Evolutionary conservation across 768 basidiomycete genomes (phyloP).

Genomic region (Amanita jacksonii): DNA sequence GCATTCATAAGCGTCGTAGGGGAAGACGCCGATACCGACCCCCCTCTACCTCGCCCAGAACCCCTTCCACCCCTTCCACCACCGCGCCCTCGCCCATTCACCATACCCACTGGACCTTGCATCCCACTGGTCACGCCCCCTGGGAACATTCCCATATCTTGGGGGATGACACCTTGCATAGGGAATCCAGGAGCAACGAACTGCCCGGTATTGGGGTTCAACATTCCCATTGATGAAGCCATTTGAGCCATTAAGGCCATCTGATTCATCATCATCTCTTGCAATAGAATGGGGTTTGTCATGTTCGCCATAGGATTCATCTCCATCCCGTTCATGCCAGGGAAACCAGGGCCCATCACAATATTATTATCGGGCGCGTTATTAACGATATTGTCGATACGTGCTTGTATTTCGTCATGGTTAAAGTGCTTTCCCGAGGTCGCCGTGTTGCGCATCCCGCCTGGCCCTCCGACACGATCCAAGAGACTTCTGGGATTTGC

Average conservation of each 20-base stretch:
- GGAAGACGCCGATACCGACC: slow-evolving; percentile 21
- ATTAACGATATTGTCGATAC: slow-evolving; percentile 70
- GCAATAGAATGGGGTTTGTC: slow-evolving; percentile 63
- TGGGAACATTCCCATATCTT: slow-evolving; percentile 44
- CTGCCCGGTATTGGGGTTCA: slow-evolving; percentile 49
- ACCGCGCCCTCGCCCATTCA: slow-evolving; percentile 31
- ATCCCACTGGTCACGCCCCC: slow-evolving; percentile 19
- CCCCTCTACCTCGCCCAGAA: slow-evolving; percentile 40
- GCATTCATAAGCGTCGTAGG: slow-evolving; percentile 10
- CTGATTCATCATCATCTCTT: slow-evolving; percentile 88
- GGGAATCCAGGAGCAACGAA: slow-evolving; percentile 49
- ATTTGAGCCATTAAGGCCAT: slow-evolving; percentile 94
- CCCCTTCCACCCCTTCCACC: slow-evolving; percentile 36
- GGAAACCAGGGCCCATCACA: slow-evolving; percentile 41
- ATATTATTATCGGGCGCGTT: slow-evolving; percentile 45
- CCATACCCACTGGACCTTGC: slow-evolving; percentile 19
- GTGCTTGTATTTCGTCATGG: slow-evolving; percentile 66
- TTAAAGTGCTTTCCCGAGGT: slow-evolving; percentile 27
- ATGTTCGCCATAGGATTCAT: slow-evolving; percentile 50
- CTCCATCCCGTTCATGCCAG: slow-evolving; percentile 45
- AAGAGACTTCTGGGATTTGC: slow-evolving; percentile 54
- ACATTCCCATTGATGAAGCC: slow-evolving; percentile 75
- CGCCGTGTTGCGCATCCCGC: slow-evolving; percentile 24
- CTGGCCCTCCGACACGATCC: slow-evolving; percentile 68
- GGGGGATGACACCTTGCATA: slow-evolving; percentile 43